phyloP scores from a whole-genome alignment of 768 basidiomycete genomes.

The Lentinula raphanica region DNA sequence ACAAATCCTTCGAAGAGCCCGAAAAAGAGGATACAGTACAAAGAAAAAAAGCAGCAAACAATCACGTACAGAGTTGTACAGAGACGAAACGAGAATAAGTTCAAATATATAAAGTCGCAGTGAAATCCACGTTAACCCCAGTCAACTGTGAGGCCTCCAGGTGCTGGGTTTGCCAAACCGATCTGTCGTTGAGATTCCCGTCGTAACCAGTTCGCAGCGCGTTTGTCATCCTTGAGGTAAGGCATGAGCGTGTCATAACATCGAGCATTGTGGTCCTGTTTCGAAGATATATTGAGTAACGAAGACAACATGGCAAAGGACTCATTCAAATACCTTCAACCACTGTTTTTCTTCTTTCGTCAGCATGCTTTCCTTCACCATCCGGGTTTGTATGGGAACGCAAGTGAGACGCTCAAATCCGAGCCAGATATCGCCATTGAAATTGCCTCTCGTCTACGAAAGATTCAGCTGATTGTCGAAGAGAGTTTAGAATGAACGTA shows the following conservation, averaged over 20 bases:
- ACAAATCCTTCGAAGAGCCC: not conserved
- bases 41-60: not conserved
- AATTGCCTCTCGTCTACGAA: slow-evolving; percentile 60
- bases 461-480: slow-evolving; percentile 5
- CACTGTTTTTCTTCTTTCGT: slow-evolving; percentile 83
- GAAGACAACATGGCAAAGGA: slow-evolving; percentile 4
- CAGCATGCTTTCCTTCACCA: slow-evolving; percentile 83
- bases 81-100: not conserved
- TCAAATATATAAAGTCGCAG: not conserved
- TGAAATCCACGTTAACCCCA: slow-evolving; percentile 53
- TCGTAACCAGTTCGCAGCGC: slow-evolving; percentile 76
- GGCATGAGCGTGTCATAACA: slow-evolving; percentile 64
- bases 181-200: slow-evolving; percentile 73
- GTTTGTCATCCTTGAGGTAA: slow-evolving; percentile 68
- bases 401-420: slow-evolving; percentile 90
- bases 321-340: slow-evolving; percentile 61
- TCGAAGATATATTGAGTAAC: slow-evolving; percentile 4
- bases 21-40: not conserved
- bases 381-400: slow-evolving; percentile 88
- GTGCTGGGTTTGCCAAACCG: slow-evolving; percentile 57
- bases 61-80: not conserved
- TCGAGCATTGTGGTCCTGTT: slow-evolving; percentile 78
- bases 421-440: slow-evolving; percentile 75
- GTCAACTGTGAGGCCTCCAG: slow-evolving; percentile 71
- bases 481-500: not conserved